Evolutionary conservation across 192 early-diverging fungal genomes (phyloP).

Genomic region (Coemansia sp.): DNA sequence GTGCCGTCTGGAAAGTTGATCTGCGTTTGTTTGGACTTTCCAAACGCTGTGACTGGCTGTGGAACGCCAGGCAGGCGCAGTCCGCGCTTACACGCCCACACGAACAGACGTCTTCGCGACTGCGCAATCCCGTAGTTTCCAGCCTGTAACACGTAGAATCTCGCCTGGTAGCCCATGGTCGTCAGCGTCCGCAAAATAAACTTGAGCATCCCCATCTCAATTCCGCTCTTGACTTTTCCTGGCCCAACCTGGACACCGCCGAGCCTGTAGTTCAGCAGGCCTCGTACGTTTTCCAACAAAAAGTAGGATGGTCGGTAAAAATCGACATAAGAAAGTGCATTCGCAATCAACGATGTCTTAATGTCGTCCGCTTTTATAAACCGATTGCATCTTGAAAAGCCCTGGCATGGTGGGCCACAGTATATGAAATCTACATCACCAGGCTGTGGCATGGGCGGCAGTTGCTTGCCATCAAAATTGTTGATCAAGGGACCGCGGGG

Average conservation of each 20-base stretch:
- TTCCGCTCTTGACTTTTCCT: constrained; percentile 56
- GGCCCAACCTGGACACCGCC: constrained; percentile 61
- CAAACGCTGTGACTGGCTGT: constrained; percentile 57
- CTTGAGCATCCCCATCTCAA: constrained; percentile 66
- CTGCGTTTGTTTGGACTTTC: constrained; percentile 37
- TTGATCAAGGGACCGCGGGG: constrained; percentile 30
- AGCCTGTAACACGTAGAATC: constrained; percentile 66
- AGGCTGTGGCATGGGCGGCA: constrained; percentile 61
- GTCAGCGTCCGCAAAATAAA: constrained; percentile 65
- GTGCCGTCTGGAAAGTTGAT: constrained; percentile 51
- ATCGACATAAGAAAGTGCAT: constrained; percentile 68
- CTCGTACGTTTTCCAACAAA: constrained; percentile 70
- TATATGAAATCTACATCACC: constrained; percentile 72
- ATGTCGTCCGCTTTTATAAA: constrained; percentile 64
- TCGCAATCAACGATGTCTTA: constrained; percentile 67
- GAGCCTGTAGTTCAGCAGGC: constrained; percentile 58
- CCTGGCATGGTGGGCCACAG: constrained; percentile 75
- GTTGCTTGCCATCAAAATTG: constrained; percentile 39
- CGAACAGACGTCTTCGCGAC: constrained; percentile 64
- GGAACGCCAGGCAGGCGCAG: constrained; percentile 61
- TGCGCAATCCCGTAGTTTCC: constrained; percentile 66
- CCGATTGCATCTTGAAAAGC: constrained; percentile 64
- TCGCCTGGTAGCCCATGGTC: constrained; percentile 67
- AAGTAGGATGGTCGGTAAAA: constrained; percentile 68
- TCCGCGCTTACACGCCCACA: constrained; percentile 64